Evolutionary conservation across 2,329 filamentous ascomycete genomes (phyloP).

Genomic region (Fusarium torreyae): DNA sequence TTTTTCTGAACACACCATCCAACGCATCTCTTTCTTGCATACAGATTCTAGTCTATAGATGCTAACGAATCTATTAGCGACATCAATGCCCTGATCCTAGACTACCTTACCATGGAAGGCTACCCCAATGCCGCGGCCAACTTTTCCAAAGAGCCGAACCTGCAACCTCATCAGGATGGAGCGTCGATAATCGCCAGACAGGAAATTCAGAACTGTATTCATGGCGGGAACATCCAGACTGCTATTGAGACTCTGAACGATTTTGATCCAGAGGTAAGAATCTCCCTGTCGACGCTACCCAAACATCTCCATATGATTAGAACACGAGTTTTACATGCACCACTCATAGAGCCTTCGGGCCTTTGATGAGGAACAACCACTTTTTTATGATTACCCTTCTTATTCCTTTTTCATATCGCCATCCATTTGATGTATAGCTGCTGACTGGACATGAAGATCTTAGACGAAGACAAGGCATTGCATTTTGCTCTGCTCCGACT

Average conservation of each 20-base stretch:
- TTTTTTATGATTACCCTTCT: constrained; percentile 59
- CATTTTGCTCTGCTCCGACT: constrained; percentile 93
- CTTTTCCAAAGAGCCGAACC: constrained; percentile 94
- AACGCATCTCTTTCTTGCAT: constrained; percentile 17
- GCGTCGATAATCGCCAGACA: constrained; percentile 83
- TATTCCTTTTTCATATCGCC: constrained; percentile 12
- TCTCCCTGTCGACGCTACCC: constrained; percentile 54
- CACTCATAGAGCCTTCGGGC: constrained; percentile 94
- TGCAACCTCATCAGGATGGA: constrained; percentile 80
- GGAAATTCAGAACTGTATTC: constrained; percentile 87
- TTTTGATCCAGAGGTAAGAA: constrained; percentile 87
- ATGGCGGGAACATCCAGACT: constrained; percentile 85
- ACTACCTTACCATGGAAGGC: constrained; percentile 96
- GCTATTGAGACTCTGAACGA: constrained; percentile 93
- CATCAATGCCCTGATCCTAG: constrained; percentile 94
- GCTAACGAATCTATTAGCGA: constrained; percentile 73
- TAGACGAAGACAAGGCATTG: constrained; percentile 85
- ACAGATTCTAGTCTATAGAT: constrained; percentile 9
- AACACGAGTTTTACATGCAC: constrained; percentile 95
- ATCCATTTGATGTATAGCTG: not conserved
- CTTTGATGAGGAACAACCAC: constrained; percentile 91
- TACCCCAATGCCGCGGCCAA: constrained; percentile 93
- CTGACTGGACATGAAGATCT: constrained; percentile 72
- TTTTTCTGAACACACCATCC: constrained; percentile 68
- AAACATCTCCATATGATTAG: constrained; percentile 82